A percentile compares a stretch with the other conserved stretches of the same genome.
These are phyloP conservation scores for Phytophthora pinifolia DNA, from an alignment of 352 stramenopile genomes.

Conservation along the genomic window DNA sequence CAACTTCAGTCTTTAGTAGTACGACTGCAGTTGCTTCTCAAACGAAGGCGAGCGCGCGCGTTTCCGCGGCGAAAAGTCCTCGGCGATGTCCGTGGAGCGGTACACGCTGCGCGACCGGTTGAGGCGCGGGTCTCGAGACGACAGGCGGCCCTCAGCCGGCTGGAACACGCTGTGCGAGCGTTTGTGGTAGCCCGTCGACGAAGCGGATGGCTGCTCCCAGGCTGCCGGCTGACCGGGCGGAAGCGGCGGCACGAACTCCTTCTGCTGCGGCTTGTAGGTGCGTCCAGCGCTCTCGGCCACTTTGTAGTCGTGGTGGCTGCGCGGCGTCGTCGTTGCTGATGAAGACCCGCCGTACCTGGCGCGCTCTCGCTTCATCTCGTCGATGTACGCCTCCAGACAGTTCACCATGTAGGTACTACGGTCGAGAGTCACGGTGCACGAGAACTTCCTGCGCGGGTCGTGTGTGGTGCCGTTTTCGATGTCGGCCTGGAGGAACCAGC, in stretches of 20 bases:
- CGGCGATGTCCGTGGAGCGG: constrained; percentile 12
- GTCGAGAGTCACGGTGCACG: constrained; percentile 36
- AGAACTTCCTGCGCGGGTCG: constrained; percentile 35
- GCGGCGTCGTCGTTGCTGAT: constrained; percentile 7
- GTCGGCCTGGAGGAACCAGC: constrained; percentile 44
- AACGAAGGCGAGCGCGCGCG: constrained; percentile 26
- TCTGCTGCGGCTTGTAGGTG: constrained; percentile 8
- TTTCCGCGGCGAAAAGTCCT: constrained; percentile 32
- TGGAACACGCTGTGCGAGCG: constrained; percentile 36
- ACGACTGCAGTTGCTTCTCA: constrained; percentile 15
- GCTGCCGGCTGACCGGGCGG: constrained; percentile 8
- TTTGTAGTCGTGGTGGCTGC: constrained; percentile 17
- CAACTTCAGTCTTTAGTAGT: constrained; percentile 25
- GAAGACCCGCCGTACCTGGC: constrained; percentile 5
- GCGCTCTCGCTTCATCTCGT: constrained; percentile 31
- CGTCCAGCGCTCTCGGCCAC: constrained; percentile 12
- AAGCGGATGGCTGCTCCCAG: constrained; percentile 11
- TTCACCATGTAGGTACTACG: constrained; percentile 39
- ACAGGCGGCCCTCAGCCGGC: constrained; percentile 8
- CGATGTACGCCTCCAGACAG: constrained; percentile 38
- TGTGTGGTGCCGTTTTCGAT: constrained; percentile 42
- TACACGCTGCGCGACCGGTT: constrained; percentile 39
- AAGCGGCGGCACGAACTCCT: constrained; percentile 2
- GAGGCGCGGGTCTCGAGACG: constrained; percentile 20
- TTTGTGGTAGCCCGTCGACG: constrained; percentile 19